Evolutionary conservation across 805 yeast species (phyloP).

Genomic region (Saccharomycopsis lassenensis): DNA sequence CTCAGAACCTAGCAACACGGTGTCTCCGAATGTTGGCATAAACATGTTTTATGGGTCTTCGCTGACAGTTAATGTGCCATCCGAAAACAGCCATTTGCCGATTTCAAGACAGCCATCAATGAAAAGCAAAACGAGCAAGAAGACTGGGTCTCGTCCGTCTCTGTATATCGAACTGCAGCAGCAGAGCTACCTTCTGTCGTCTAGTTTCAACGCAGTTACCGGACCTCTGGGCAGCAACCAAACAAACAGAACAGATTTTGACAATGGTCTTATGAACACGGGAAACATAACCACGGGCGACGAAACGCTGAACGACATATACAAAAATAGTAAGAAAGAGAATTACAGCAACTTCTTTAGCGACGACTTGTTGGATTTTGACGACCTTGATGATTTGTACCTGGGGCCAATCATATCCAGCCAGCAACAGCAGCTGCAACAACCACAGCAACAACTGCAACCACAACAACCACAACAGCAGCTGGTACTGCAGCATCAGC

Average conservation of each 20-base stretch:
- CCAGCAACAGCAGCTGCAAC: background rate
- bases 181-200: background rate
- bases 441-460: conserved; percentile 1
- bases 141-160: conserved; percentile 3
- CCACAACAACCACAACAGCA: background rate
- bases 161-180: conserved; percentile 2
- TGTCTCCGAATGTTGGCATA: no score
- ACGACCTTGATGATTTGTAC: conserved; percentile 3
- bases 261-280: no score
- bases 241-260: background rate
- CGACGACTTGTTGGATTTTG: background rate
- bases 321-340: no score
- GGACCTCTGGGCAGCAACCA: no score
- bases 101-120: conserved; percentile 10
- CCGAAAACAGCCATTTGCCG: no score
- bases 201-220: background rate
- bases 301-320: no score
- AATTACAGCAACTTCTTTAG: no score
- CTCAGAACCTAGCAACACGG: no score
- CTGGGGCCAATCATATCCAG: no score
- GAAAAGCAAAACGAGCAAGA: conserved; percentile 7
- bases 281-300: no score
- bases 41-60: no score
- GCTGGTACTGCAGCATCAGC: conserved; percentile 1
- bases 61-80: no score